Evolutionary conservation across 1,284 basidiomycete species (phyloP).

Genomic region (Ceratobasidium sp.): DNA sequence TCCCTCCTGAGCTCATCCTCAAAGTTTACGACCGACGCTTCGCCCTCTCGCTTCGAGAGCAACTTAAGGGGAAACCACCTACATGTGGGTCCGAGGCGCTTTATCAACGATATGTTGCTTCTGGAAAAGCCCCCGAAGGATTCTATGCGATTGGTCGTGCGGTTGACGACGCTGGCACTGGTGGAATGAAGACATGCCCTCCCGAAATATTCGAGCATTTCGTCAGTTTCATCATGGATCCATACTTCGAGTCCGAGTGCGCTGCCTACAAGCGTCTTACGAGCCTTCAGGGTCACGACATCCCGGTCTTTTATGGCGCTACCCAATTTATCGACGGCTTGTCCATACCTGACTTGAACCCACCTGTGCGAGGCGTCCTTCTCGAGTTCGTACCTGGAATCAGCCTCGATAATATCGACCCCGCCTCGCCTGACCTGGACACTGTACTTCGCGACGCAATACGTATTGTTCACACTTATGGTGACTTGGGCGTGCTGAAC

Average conservation of each 20-base stretch:
- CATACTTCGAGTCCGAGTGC: not conserved
- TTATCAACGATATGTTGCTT: not conserved
- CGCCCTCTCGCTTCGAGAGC: not conserved
- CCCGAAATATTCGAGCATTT: not conserved
- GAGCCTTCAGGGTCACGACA: not conserved
- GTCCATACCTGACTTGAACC: not conserved
- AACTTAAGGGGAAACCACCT: not conserved
- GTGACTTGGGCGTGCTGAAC: constrained; percentile 4
- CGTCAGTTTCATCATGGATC: not conserved
- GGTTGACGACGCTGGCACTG: not conserved
- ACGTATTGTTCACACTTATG: not conserved
- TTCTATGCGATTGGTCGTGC: not conserved
- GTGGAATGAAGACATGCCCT: not conserved
- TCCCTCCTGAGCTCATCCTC: not conserved
- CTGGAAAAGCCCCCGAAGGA: not conserved
- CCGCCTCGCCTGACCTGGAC: not conserved
- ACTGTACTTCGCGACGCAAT: not conserved
- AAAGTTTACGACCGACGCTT: constrained; percentile 14
- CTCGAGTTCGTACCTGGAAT: not conserved
- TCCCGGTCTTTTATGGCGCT: not conserved
- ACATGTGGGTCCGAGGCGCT: not conserved
- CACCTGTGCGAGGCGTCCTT: too few species aligned
- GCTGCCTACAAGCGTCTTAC: constrained; percentile 1
- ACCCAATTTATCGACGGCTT: not conserved
- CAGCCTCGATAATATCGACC: not conserved